These are phyloP conservation scores for Afroboletus lepidellus DNA, from an alignment of 1,284 basidiomycete genomes.

Conservation along the genomic window DNA sequence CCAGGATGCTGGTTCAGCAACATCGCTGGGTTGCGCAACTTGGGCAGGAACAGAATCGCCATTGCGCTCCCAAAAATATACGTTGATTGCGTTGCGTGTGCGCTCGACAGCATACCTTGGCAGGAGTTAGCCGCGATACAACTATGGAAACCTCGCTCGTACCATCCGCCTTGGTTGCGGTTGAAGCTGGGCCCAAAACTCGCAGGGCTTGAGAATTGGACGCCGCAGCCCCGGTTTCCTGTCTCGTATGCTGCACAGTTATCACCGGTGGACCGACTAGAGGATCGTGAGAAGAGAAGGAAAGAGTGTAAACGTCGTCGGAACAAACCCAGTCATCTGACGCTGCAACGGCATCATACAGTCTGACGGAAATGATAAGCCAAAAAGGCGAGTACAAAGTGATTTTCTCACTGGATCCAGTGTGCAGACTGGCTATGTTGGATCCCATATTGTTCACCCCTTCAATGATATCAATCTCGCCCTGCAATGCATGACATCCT, in stretches of 20 bases:
- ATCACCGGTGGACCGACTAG: slow-evolving; percentile 12
- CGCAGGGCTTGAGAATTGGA: slow-evolving; percentile 32
- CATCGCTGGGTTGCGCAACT: slow-evolving; percentile 2
- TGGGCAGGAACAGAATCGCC: slow-evolving; percentile 16
- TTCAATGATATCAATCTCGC: slow-evolving; percentile 38
- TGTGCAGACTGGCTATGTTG: slow-evolving; percentile 30
- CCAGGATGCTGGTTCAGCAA: slow-evolving; percentile 21
- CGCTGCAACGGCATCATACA: slow-evolving; percentile 20
- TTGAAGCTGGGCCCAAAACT: slow-evolving; percentile 44
- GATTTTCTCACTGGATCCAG: slow-evolving; percentile 19
- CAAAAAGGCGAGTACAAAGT: not conserved
- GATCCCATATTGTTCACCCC: slow-evolving; percentile 25
- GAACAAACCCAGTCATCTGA: slow-evolving; percentile 26
- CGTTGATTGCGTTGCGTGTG: slow-evolving; percentile 11
- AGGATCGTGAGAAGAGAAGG: slow-evolving; percentile 3
- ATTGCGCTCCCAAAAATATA: slow-evolving; percentile 27
- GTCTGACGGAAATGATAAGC: slow-evolving; percentile 13
- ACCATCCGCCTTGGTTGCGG: slow-evolving; percentile 40
- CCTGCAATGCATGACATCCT: slow-evolving; percentile 10
- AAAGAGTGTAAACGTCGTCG: not conserved
- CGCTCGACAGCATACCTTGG: slow-evolving; percentile 29
- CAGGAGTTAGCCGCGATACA: slow-evolving; percentile 4
- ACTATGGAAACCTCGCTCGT: not conserved
- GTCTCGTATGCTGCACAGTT: slow-evolving; percentile 29
- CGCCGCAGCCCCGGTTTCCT: slow-evolving; percentile 47